phyloP scores from a whole-genome alignment of 805 yeast genomes.

The Hanseniaspora meyeri region DNA sequence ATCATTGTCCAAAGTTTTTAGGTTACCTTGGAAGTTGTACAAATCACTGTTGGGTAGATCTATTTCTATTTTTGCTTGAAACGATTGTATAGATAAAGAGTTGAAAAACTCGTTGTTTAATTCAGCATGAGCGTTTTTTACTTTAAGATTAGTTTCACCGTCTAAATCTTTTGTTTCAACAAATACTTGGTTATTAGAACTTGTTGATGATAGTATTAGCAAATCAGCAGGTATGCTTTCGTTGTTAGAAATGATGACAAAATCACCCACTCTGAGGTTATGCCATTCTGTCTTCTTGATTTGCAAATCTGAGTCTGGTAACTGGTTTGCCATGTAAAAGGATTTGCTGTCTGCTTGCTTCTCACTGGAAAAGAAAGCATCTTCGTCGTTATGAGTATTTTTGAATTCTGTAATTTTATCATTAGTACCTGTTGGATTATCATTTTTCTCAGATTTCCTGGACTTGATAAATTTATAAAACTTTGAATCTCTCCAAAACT shows the following conservation, averaged over 20 bases:
- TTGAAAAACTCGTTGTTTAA: slow-evolving; percentile 40
- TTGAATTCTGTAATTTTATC: background rate
- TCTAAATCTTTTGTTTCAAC: slow-evolving; percentile 96
- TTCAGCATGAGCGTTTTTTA: slow-evolving; percentile 54
- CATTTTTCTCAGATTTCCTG: background rate
- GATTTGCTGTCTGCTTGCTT: background rate
- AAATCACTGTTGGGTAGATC: slow-evolving; percentile 91
- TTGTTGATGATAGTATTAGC: slow-evolving; percentile 53
- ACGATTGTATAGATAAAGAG: slow-evolving; percentile 38
- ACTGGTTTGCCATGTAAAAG: slow-evolving; percentile 5
- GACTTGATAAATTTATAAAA: background rate
- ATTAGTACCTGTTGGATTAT: background rate
- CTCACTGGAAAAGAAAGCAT: background rate
- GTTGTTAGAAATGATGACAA: slow-evolving; percentile 57
- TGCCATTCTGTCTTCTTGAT: slow-evolving; percentile 45
- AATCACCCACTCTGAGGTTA: slow-evolving; percentile 74
- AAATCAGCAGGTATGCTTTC: slow-evolving; percentile 95
- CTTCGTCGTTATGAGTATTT: background rate
- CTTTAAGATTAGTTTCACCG: slow-evolving; percentile 89
- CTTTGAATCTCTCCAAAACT: background rate
- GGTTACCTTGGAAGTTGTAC: slow-evolving; percentile 79
- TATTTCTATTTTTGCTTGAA: slow-evolving; percentile 45
- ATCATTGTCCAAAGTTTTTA: slow-evolving; percentile 30
- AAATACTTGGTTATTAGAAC: slow-evolving; percentile 48
- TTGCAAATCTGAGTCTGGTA: background rate